Evolutionary conservation across 345 rosid species (phyloP), one percentile per base, ranked within the genome.

Genomic region (Rhodomyrtus tomentosa): DNA sequence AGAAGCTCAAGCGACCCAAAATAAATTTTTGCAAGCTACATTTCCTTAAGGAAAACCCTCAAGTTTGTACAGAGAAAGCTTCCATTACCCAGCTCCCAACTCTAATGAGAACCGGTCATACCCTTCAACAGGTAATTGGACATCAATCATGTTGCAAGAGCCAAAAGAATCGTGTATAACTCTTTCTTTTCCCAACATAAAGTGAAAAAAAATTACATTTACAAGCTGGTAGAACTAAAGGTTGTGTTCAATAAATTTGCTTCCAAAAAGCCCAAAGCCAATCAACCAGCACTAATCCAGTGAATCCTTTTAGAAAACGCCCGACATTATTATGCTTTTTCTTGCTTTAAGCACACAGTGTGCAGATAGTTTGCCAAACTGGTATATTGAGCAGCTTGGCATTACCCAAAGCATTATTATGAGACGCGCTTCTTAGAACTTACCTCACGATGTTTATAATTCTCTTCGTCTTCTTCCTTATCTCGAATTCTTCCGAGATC

Each of bases 391-490:
- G 38, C 38, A 50, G 55, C 56, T 81, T 27, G 83, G 55, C 82
- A 45, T 80, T 80, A 49, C 20, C 83, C 55, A 50, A 16, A 22
- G 38, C 25, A 49, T 48, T 81, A 68, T 18, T 45, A 86, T 62
- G 50, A 83, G 83, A 90, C 55, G 84, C 79, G 84, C 53, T 84
- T 87, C 90, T 68, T 4, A 68, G 76, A 32, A 68, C 76, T 88
- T 96, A 97, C 99, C 98, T 96, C 99, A 20, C 98, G 94, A 85
- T 97, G 99, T 89, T 94, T 97, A 91, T 81, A 91, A 91, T 95
- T 97, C 90, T 97, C 99, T 87, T 94, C 99, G 62, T 95, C 98
- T 91, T 94, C 99, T 91, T 97, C 98, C 88, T 95, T 96, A 81
- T 93, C 94, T 32, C 92, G 94, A 87, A 94, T 91, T 90, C 90